These are phyloP conservation scores for Plantago rigida DNA, from an alignment of 305 asterid species.

Conservation along the genomic window DNA sequence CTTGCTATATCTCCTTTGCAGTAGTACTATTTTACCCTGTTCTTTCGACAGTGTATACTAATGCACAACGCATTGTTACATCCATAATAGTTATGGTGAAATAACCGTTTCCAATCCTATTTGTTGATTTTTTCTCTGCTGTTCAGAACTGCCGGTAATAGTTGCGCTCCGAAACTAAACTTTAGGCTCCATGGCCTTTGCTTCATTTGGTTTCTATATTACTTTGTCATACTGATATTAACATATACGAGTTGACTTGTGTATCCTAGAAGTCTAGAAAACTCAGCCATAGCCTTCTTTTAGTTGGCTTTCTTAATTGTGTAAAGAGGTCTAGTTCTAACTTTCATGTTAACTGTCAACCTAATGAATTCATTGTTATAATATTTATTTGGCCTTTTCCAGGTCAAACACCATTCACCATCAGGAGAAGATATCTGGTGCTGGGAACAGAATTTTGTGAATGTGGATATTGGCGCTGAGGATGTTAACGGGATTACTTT, in stretches of 20 bases:
- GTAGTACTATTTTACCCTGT: conserved; percentile 1
- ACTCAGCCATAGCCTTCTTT: conserved; percentile 11
- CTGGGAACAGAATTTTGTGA: conserved; percentile 63
- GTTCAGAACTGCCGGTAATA: too few species aligned
- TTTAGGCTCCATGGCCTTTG: conserved; percentile 2
- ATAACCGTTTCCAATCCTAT: neutral
- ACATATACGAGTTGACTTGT: conserved; percentile 10
- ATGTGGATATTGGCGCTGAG: conserved; percentile 64
- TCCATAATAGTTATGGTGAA: neutral
- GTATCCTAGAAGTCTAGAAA: conserved; percentile 7
- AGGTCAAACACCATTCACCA: conserved; percentile 59
- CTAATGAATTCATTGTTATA: conserved; percentile 11
- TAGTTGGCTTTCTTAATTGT: conserved; percentile 16
- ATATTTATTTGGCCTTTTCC: conserved; percentile 26
- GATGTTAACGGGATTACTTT: conserved; percentile 70
- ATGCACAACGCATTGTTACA: neutral
- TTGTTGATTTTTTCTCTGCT: conserved; percentile 8
- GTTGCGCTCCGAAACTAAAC: conserved; percentile 11
- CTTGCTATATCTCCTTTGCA: conserved; percentile 11
- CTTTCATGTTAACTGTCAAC: conserved; percentile 10
- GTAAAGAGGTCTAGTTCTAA: conserved; percentile 17
- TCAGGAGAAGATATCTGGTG: conserved; percentile 83
- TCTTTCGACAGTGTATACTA: neutral
- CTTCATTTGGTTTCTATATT: conserved; percentile 8
- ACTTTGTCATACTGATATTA: conserved; percentile 5